Percentiles rank a stretch among this genome's conserved stretches.
Evolutionary conservation across 345 rosid species (phyloP).

Genomic region (Mallotus nudiflorus): DNA sequence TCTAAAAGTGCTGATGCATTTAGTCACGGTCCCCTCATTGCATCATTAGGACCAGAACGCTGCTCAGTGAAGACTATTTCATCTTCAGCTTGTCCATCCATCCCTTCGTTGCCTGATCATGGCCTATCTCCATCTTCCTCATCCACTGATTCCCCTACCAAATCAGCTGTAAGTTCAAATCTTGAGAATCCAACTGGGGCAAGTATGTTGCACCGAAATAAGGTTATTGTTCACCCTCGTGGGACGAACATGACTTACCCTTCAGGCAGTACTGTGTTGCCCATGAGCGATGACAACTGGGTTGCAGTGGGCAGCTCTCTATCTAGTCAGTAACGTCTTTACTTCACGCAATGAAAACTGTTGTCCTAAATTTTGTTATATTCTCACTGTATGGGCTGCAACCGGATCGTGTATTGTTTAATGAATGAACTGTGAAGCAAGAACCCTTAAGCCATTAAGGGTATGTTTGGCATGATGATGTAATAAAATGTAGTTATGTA

Average conservation of each 20-base stretch:
- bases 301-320: slow-evolving; percentile 23
- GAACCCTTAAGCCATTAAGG: too few species aligned
- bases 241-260: slow-evolving; percentile 27
- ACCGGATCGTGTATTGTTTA: too few species aligned
- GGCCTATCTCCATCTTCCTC: too few species aligned
- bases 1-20: background rate
- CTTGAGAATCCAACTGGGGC: slow-evolving; percentile 2
- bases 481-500: too few species aligned
- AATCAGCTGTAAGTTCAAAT: background rate
- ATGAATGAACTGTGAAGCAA: too few species aligned
- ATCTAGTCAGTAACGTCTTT: slow-evolving; percentile 5
- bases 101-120: background rate
- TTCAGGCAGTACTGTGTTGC: slow-evolving; percentile 17
- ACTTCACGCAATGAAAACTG: background rate
- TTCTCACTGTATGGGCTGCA: too few species aligned
- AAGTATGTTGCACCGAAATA: background rate
- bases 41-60: slow-evolving; percentile 22
- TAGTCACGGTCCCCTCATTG: background rate
- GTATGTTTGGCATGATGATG: too few species aligned
- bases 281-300: slow-evolving; percentile 30
- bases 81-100: background rate
- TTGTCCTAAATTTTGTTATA: background rate
- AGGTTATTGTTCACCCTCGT: slow-evolving; percentile 25
- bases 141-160: too few species aligned
- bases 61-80: background rate